Percentiles rank a stretch among this genome's conserved stretches.
phyloP scores from a whole-genome alignment of 352 stramenopile genomes.

The Salisapilia sapeloensis region DNA sequence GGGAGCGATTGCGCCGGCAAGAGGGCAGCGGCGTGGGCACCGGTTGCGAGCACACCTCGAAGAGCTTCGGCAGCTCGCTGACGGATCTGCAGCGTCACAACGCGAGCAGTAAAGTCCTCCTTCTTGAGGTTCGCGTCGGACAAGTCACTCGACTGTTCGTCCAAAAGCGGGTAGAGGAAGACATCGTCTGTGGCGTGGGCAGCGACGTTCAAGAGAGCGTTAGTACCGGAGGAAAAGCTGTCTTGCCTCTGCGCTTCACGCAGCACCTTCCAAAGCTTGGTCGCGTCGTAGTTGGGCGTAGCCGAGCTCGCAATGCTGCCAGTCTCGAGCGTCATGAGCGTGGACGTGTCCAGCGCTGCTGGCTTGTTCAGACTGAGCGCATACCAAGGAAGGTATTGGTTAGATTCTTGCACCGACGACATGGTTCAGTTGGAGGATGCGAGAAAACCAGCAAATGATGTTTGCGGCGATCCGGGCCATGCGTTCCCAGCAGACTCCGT shows the following conservation, averaged over 20 bases:
- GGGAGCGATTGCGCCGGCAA: conserved; percentile 58
- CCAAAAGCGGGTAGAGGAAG: conserved; percentile 41
- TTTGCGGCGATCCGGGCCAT: too few relatives aligned
- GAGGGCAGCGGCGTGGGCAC: conserved; percentile 24
- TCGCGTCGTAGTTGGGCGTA: too few relatives aligned
- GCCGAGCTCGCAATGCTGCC: too few relatives aligned
- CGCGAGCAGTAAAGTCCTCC: conserved; percentile 16
- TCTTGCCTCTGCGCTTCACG: conserved; percentile 18
- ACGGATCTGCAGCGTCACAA: conserved; percentile 46
- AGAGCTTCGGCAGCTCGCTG: conserved; percentile 30
- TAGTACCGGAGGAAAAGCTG: conserved; percentile 29
- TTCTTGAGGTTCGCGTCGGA: conserved; percentile 3
- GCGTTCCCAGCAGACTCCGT: too few relatives aligned
- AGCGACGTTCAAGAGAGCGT: conserved; percentile 37
- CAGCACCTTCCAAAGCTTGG: conserved; percentile 13
- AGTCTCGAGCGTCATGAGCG: too few relatives aligned
- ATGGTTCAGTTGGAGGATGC: too few relatives aligned
- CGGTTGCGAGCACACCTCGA: conserved; percentile 34
- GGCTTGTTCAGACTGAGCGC: too few relatives aligned
- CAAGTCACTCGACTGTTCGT: conserved; percentile 5
- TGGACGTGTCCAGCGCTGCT: too few relatives aligned
- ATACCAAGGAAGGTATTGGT: too few relatives aligned
- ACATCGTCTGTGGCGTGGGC: conserved; percentile 38
- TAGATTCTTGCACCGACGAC: too few relatives aligned
- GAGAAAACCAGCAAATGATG: too few relatives aligned